Base-by-base conservation (phyloP, 2,329 filamentous ascomycete species). In the Cytospora piceae region DNA sequence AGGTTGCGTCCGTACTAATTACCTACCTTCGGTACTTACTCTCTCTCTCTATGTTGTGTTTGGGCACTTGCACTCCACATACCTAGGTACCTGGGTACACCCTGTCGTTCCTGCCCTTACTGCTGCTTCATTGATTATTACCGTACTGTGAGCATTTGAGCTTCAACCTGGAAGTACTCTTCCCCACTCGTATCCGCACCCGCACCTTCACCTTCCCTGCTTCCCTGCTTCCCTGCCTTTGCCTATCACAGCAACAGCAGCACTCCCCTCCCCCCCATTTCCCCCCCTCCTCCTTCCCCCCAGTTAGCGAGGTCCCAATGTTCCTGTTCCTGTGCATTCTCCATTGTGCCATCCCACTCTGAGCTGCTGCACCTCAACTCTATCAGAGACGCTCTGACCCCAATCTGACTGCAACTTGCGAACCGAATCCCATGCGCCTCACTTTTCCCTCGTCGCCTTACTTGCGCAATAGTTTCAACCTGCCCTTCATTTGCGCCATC, bases 391-490 rank as follows among this genome's bases (percentile, higher is more conserved):
- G 49, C 55, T 62, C 54, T 52, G 63, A 56, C 65, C 57, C 63
- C 63, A 49, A 54, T 59, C 34, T 58, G 39, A 59, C 62, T 57
- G 49, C 63, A 29, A 37, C 55, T 39, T 51, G 22, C 58, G 24
- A 49, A 49, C n/a, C 52, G n/a, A 24, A 62, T 62, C 57, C 59
- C 34, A 56, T 61, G 32, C 63, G 63, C 63, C 63, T 65, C 58
- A 56, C 63, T 61, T 61, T 65, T 49, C 29, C 46, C 59, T 63
- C 32, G 46, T 61, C 31, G 56, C 63, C 63, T 55, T 32, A 53
- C 65, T 62, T 63, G 62, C 49, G 66, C 66, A 63, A 61, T 27
- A 49, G 29, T 49, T 14, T 42, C 61, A 63, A 59, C 54, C 64
- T 60, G 56, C 46, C 20, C 34, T 53, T 29, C 56, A 51, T 49